Base-by-base conservation (phyloP, 2,329 filamentous ascomycete species). In the Thielaviopsis euricoi region DNA sequence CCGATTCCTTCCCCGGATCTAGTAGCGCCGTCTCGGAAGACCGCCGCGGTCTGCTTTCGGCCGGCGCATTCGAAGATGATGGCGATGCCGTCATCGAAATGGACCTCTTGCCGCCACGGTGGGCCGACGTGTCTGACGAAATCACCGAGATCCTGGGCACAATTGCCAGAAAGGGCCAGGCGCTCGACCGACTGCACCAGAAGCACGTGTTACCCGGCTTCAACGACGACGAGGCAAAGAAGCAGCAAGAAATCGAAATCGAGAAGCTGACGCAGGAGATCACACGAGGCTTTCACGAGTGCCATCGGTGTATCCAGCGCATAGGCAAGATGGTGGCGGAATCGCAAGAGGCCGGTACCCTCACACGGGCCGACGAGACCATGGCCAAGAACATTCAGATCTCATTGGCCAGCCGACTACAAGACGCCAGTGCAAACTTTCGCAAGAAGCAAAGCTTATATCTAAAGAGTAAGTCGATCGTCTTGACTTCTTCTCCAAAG, bases 331-430 rank as follows among this genome's bases (percentile, higher is more conserved):
- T 97, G 83, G 86, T 95, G 56, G 80, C 81, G 63, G 89, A 96
- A 64, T 81, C 87, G 33, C 85, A 84, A 67, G 78, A 83, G 64
- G 78, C 82, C 49, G 86, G 85, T 53, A 80, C 78, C 55, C 82
- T 94, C 63, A 88, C 80, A 64, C 81, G 79, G 64, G 89, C 88
- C 40, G 93, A 98, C 69, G 89, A 95, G 73, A 87, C 82, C 13
- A 97, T 98, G 90, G 93, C 91, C 55, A 85, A 83, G 71, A 98
- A 98, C 67, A 87, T 98, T 60, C 90, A 97, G 70, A 89, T 94
- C 63, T 93, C 87, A 17, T 77, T 97, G 46, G 93, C 93, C 0
- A 78, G 87, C 1, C 79, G 88, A 61, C 89, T 97, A 0, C 90
- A 96, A 70, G 90, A 97, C 64, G 85, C 89, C 53, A 96, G 90